Evolutionary conservation across 306 rosid species (phyloP), one percentile per base, ranked within the genome.

Genomic region (Casuarina cunninghamiana): DNA sequence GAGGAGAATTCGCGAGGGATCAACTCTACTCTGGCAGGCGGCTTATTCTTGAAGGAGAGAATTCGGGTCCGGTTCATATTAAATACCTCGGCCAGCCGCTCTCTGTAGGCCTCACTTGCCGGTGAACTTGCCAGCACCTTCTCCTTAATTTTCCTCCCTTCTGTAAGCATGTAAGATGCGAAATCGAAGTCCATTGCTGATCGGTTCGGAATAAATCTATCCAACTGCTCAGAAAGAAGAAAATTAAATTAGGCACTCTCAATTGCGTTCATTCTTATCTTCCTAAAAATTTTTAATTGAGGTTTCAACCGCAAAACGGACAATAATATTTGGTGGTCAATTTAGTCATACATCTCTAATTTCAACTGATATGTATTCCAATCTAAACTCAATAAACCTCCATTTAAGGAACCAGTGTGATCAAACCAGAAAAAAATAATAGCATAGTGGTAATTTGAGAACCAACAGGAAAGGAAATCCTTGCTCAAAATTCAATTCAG

Each of bases 41-140:
- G 92, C 78, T 89, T 92, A 85, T 92, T 89, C 93, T 87, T 92
- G 91, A 90, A 89, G n/a, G 97, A 96, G 55, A 93, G 88, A 72
- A 90, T 90, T 74, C 92, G 83, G 3, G 89, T 82, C 4, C 92
- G 79, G 81, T 89, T 85, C 90, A 93, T 93, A 89, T 93, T 89
- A 66, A 82, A 71, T 10, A 92, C 82, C 75, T 89, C 96, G 0
- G 92, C 89, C 67, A 93, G 78, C 21, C 72, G 83, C 84, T 84
- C 86, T 78, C 60, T 88, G 67, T 89, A 93, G 35, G 93, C 92
- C 75, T 84, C 86, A 37, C 80, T 79, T 0, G 97, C 83, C 2
- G 96, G 92, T 1, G 89, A 83, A 15, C 75, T 81, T 53, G 78
- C 32, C 32, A 55, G 53, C 3, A 89, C 87, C 72, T 88, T 90